Evolutionary conservation across 176 grass and related monocot species (phyloP).

Genomic region (Oryza punctata): DNA sequence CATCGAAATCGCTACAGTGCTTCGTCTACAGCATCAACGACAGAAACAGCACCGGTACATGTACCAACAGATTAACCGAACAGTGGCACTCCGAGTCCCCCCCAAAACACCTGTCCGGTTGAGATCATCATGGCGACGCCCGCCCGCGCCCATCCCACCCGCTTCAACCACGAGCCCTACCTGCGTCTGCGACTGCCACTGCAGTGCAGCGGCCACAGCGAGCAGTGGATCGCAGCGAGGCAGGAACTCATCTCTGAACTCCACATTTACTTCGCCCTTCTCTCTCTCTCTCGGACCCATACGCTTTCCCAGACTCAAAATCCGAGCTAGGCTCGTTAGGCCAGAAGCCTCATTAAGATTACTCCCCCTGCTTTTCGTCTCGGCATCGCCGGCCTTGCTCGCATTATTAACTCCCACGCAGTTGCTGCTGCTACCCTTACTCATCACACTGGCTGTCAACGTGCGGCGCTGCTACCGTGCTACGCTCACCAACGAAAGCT

Average conservation of each 20-base stretch:
- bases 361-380: constrained; percentile 24
- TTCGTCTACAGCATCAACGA: not conserved
- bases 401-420: constrained; percentile 12
- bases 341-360: constrained; percentile 27
- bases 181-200: constrained; percentile 20
- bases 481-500: not conserved
- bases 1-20: not conserved
- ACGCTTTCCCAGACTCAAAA: constrained; percentile 39
- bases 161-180: not conserved
- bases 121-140: constrained; percentile 31
- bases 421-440: not conserved
- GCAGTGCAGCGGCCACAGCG: not conserved
- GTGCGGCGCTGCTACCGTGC: constrained; percentile 15
- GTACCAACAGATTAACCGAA: constrained; percentile 9
- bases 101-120: constrained; percentile 12
- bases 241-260: constrained; percentile 42
- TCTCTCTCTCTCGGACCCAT: not conserved
- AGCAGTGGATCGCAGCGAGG: constrained; percentile 26
- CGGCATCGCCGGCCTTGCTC: constrained; percentile 23
- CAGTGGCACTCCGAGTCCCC: not conserved
- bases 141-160: not conserved
- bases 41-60: not conserved
- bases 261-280: constrained; percentile 32
- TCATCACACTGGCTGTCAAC: constrained; percentile 5
- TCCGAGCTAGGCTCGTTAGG: constrained; percentile 39